phyloP scores from a whole-genome alignment of 164 flowering plant species.

The Piper betle region DNA sequence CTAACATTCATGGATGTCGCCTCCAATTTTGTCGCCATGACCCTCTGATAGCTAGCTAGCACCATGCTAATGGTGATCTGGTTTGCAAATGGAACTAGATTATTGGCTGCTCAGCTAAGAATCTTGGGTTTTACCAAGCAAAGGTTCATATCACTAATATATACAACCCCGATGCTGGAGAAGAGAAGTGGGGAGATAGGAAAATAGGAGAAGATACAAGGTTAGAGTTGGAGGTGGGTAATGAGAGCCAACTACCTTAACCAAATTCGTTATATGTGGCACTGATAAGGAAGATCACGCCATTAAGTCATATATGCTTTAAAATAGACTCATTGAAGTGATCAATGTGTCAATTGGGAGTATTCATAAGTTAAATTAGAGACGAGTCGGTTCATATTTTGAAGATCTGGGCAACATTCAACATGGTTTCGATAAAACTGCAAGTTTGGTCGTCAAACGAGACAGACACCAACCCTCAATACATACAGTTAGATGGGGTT shows the following conservation, averaged over 20 bases:
- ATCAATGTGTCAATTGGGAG: too few species aligned
- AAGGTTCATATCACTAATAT: constrained; percentile 10
- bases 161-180: constrained; percentile 7
- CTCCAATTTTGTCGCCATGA: constrained; percentile 9
- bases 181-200: constrained; percentile 4
- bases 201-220: constrained; percentile 3
- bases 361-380: too few species aligned
- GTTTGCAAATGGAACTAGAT: not conserved
- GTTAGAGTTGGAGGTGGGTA: constrained; percentile 33
- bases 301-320: too few species aligned
- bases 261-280: constrained; percentile 13
- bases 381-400: too few species aligned
- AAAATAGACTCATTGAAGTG: too few species aligned
- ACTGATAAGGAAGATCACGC: too few species aligned
- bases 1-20: constrained; percentile 3
- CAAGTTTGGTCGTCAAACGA: too few species aligned
- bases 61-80: not conserved
- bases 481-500: too few species aligned
- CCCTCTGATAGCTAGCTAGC: not conserved
- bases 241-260: constrained; percentile 53
- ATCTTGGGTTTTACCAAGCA: constrained; percentile 3
- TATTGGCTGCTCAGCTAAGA: not conserved
- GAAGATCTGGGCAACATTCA: too few species aligned
- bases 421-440: too few species aligned
- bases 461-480: too few species aligned